Conservation (phyloP, 805 yeast species). For the Starmerella floris region DNA sequence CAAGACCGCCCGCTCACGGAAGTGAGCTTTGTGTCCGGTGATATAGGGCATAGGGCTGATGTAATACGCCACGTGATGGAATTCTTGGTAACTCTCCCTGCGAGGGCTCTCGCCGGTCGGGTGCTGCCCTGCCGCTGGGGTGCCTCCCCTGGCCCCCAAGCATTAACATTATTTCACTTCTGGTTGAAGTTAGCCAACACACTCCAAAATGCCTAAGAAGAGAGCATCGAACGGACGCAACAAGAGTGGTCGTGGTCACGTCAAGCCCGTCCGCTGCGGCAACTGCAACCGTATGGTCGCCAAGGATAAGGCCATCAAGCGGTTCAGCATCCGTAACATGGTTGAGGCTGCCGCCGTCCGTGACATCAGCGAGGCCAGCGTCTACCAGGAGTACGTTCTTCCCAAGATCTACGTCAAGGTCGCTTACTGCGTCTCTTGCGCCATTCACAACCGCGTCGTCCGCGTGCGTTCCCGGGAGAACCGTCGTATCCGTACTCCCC, state of each 20-base stretch:
- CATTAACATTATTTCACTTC: slow-evolving; percentile 11
- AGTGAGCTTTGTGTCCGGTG: too few species aligned
- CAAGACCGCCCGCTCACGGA: too few species aligned
- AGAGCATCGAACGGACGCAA: slow-evolving; percentile 99
- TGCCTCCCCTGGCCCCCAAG: slow-evolving; percentile 1
- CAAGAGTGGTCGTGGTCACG: slow-evolving; percentile 99
- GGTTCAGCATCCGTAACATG: slow-evolving; percentile 99
- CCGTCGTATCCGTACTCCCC: slow-evolving; percentile 98
- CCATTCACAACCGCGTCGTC: slow-evolving; percentile 99
- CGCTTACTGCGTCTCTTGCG: slow-evolving; percentile 99
- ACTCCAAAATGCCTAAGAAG: slow-evolving; percentile 91
- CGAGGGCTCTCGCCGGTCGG: neutral
- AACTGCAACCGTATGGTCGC: slow-evolving; percentile 99
- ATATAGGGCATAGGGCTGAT: slow-evolving; percentile 9
- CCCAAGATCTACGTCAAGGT: slow-evolving; percentile 99
- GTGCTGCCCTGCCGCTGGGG: slow-evolving; percentile 2
- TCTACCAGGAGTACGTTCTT: slow-evolving; percentile 96
- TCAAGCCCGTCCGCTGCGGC: slow-evolving; percentile 98
- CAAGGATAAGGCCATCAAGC: slow-evolving; percentile 99
- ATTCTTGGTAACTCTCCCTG: slow-evolving; percentile 1
- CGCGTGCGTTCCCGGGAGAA: slow-evolving; percentile 99
- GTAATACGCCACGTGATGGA: slow-evolving; percentile 8
- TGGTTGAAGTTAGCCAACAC: neutral
- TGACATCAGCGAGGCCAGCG: slow-evolving; percentile 99
- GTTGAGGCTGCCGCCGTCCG: slow-evolving; percentile 99